Conservation (phyloP, 2,329 filamentous ascomycete species). For the Calcarisporium arbuscula region DNA sequence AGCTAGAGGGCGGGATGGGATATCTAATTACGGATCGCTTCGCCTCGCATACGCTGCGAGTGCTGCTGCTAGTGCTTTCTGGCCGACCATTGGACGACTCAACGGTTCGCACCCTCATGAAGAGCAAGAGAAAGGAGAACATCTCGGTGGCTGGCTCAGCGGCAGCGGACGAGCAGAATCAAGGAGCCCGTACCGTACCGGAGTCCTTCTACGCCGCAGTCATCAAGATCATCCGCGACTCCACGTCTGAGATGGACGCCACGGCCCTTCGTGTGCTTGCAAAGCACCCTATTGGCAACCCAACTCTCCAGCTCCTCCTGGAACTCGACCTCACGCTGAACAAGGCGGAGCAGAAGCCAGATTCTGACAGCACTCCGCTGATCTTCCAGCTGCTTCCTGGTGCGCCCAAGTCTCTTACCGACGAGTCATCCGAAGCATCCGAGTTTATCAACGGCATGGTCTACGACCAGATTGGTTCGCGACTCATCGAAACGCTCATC, state of each 20-base stretch:
- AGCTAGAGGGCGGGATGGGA: conserved; percentile 78
- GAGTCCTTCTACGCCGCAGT: conserved; percentile 70
- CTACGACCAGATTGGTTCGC: conserved; percentile 86
- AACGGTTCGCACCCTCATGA: conserved; percentile 66
- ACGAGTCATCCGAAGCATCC: conserved; percentile 65
- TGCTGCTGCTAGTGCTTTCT: conserved; percentile 78
- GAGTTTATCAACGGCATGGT: conserved; percentile 79
- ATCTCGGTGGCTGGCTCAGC: conserved; percentile 54
- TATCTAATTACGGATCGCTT: conserved; percentile 82
- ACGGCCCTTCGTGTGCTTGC: conserved; percentile 78
- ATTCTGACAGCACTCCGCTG: conserved; percentile 43
- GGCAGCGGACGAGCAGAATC: conserved; percentile 40
- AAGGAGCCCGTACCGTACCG: conserved; percentile 57
- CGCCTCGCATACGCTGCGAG: conserved; percentile 83
- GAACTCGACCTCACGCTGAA: conserved; percentile 77
- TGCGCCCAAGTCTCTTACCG: conserved; percentile 60
- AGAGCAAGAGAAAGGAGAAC: conserved; percentile 89
- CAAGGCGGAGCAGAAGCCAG: conserved; percentile 42
- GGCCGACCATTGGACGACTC: conserved; percentile 70
- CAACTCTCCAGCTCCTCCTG: conserved; percentile 82
- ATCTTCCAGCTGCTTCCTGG: conserved; percentile 75
- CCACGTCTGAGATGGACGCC: conserved; percentile 67
- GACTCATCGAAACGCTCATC: conserved; percentile 82
- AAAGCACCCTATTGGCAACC: conserved; percentile 85
- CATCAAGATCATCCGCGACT: conserved; percentile 75